Base-by-base conservation (phyloP, 352 stramenopile species). In the Phytophthora macrochlamydospora region DNA sequence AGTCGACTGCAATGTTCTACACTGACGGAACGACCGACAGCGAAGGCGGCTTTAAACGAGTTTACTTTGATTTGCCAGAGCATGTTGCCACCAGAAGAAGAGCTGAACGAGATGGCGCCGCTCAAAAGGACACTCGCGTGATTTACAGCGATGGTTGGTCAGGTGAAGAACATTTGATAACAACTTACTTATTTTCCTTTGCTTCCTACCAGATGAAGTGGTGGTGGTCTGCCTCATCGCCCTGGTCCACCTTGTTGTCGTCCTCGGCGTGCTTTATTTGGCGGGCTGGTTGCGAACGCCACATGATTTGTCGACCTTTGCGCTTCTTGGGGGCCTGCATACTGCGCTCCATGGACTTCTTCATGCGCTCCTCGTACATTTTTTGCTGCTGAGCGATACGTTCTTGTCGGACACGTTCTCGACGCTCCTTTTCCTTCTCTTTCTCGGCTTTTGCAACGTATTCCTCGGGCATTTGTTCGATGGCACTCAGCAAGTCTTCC, bases 401-500 rank as follows among this genome's bases (percentile, higher is more conserved):
- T 74, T 98, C 94, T 46, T 95, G 87, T 1, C 93, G 87, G 52
- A 97, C 93, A 28, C 89, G 85, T 76, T 98, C 93, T 28, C 94
- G 81, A 2, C 94, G 82, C 67, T 97, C 91, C 51, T 98, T 98
- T 61, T 98, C 94, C 62, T 98, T 98, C 43, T 98, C 91, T 56
- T 98, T 98, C 65, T 98, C 94, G 28, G 88, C 90, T 63, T 97
- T 97, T 12, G 90, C 74, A 4, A 98, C 92, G 63, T 97, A 98
- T 31, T 98, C 94, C 46, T 97, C 85, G 1, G 94, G 93, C 91
- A 98, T 97, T 49, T 97, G 81, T 62, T 96, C 89, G 42, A 98
- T 97, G 2, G 90, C 81, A 43, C 81, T 94, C 51, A 98, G 66
- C 12, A 98, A 71, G 45, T 98, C 87, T 74, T 98, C 93, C 18